Conservation (phyloP, 306 rosid species). For the Cucurbita moschata region DNA sequence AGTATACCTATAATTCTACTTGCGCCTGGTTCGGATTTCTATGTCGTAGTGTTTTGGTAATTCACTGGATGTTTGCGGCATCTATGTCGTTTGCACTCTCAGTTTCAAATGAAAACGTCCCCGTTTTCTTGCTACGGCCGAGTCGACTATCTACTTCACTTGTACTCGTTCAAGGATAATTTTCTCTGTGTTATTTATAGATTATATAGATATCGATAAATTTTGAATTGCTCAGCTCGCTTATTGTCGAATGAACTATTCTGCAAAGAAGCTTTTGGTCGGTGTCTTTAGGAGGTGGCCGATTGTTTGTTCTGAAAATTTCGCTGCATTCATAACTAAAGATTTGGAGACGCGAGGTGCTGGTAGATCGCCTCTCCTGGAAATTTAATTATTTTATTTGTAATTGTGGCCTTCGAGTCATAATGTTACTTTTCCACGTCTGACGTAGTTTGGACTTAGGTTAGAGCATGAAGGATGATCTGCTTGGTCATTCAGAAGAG, state of each 20-base stretch:
- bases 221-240: neutral
- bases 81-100: neutral
- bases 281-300: neutral
- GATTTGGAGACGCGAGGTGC: neutral
- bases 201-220: neutral
- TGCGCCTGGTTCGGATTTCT: neutral
- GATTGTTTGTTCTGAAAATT: neutral
- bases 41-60: neutral
- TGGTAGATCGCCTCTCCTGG: neutral
- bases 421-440: neutral
- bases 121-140: neutral
- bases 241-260: neutral
- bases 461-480: neutral
- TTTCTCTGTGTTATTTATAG: neutral
- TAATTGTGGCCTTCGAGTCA: neutral
- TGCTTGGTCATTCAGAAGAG: neutral
- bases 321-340: neutral
- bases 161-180: neutral
- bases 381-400: neutral
- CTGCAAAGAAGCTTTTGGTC: neutral
- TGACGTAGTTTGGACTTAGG: neutral
- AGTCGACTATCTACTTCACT: neutral
- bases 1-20: neutral
- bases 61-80: neutral
- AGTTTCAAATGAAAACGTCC: neutral